A percentile compares a stretch with the other conserved stretches of the same genome.
phyloP scores from a whole-genome alignment of 768 basidiomycete species.

The Mycena latifolia region DNA sequence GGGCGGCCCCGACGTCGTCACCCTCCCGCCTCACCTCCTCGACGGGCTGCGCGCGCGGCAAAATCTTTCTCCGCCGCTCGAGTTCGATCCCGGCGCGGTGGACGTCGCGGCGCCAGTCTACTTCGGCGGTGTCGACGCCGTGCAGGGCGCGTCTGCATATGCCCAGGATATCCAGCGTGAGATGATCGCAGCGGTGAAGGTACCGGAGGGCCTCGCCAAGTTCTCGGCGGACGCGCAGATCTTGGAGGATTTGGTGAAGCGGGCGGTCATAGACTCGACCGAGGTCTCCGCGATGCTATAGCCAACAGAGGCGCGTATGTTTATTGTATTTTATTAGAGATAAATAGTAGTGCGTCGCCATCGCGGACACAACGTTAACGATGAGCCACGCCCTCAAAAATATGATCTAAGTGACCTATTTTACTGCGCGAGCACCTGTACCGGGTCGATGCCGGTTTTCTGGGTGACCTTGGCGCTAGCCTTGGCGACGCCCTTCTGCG shows the following conservation, averaged over 20 bases:
- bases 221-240: conserved; percentile 48
- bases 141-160: conserved; percentile 37
- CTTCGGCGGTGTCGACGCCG: conserved; percentile 24
- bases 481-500: conserved; percentile 43
- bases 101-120: conserved; percentile 8
- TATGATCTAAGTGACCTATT: too few relatives aligned
- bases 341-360: too few relatives aligned
- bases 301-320: too few relatives aligned
- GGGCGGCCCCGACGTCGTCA: conserved; percentile 49
- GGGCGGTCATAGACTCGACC: conserved; percentile 25
- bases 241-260: conserved; percentile 42
- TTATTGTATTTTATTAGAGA: not conserved
- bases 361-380: too few relatives aligned
- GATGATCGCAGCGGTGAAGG: conserved; percentile 48
- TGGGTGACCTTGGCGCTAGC: conserved; percentile 44
- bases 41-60: conserved; percentile 39
- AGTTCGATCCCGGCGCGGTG: conserved; percentile 9
- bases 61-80: conserved; percentile 4
- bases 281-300: conserved; percentile 24
- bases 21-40: conserved; percentile 49
- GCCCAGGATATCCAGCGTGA: conserved; percentile 40
- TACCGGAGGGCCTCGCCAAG: conserved; percentile 50
- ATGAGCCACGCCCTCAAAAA: too few relatives aligned
- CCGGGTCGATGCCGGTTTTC: conserved; percentile 45
- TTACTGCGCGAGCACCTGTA: conserved; percentile 27